Evolutionary conservation across 495 filamentous ascomycete species (phyloP), one percentile per base, ranked within the genome.

Genomic region (Letharia lupina): DNA sequence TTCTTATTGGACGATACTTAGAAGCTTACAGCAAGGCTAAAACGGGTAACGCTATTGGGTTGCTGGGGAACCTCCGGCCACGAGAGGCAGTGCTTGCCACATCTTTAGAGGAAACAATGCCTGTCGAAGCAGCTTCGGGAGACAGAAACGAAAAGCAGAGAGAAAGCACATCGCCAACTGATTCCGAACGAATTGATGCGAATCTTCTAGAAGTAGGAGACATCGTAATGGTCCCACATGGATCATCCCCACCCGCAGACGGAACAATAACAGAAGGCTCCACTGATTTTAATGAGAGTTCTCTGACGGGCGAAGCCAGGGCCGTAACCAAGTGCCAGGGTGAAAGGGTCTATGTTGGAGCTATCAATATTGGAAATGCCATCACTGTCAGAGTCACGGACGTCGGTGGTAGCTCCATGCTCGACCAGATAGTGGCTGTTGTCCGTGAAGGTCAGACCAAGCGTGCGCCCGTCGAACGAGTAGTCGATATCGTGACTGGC

Each of bases 1-100:
- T 98, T 60, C 84, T 98, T 9, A 81, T 89, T 62, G 87, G 87
- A 60, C 85, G 91, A 20, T 85, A 87, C 60, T 82, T 97, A 58
- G 93, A 98, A 76, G 88, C 91, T 28, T 94, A 93, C 77, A 96
- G 89, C 81, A 96, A 97, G 77, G 86, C 91, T 2, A 91, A 89
- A 72, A 90, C 93, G 0, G 93, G 93, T 3, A 89, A 96, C 74
- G 94, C 93, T 7, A 90, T 98, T 8, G 83, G 87, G 60, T 83
- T 87, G 58, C 79, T 98, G 9, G 87, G 86, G 4, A 89, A 90
- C 64, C 83, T 97, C 23, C 82, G 91, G 39, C 93, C 93, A 0
- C 87, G 82, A 7, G 89, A 93, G 68, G 93, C 93, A 5, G 76
- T 90, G 13, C 75, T 98, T 15, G 78, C 93, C 4, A 79, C 80